A percentile compares a stretch with the other conserved stretches of the same genome.
phyloP scores from a whole-genome alignment of 345 rosid species.

The Psidium guajava region DNA sequence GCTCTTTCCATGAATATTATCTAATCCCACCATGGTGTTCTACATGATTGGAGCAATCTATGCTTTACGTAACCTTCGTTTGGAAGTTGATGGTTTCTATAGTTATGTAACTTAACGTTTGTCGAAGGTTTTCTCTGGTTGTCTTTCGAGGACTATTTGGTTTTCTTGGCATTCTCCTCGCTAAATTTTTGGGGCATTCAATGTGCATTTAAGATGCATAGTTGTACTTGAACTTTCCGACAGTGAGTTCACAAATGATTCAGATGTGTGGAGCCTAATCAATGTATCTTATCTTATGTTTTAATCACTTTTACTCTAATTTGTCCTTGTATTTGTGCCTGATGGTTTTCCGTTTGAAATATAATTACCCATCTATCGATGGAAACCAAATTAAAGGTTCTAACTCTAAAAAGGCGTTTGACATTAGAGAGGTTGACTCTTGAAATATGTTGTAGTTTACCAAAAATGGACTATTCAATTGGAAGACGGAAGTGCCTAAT shows the following conservation, averaged over 20 bases:
- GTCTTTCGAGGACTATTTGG: neutral
- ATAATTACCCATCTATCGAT: neutral
- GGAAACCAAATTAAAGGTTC: neutral
- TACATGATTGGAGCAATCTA: too few relatives aligned
- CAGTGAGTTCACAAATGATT: neutral
- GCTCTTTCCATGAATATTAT: neutral
- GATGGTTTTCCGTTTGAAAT: neutral
- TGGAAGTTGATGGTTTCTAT: too few relatives aligned
- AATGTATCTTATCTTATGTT: neutral
- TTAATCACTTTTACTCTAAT: too few relatives aligned
- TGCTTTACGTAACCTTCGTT: too few relatives aligned
- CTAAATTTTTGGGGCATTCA: neutral
- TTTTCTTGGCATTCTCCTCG: neutral
- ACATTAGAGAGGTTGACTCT: neutral
- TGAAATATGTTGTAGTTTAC: neutral
- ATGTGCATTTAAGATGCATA: neutral
- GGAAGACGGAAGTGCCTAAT: neutral
- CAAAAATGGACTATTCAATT: neutral
- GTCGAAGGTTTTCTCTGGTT: neutral
- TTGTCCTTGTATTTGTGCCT: neutral
- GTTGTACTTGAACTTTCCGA: neutral
- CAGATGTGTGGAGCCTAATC: rapidly evolving
- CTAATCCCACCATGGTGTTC: too few relatives aligned
- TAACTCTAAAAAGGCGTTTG: neutral
- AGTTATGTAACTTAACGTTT: neutral